A percentile compares a stretch with the other conserved stretches of the same genome.
Evolutionary conservation across 2,329 filamentous ascomycete species (phyloP).

Genomic region (Cercospora janseana): DNA sequence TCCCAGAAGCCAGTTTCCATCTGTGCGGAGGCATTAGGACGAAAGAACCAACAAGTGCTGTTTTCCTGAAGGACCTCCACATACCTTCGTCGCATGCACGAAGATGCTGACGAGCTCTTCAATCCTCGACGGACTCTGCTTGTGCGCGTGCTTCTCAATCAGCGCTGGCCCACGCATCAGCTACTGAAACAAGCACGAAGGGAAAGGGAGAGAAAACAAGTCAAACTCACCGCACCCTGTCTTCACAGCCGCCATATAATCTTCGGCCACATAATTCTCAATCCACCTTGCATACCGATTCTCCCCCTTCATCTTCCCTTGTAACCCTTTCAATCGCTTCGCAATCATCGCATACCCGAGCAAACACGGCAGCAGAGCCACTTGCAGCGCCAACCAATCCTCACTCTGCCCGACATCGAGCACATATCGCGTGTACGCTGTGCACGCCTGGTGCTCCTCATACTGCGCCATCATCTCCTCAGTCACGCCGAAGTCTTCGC

Average conservation of each 20-base stretch:
- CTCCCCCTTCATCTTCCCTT: slow-evolving; percentile 34
- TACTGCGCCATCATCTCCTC: slow-evolving; percentile 68
- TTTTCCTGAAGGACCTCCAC: slow-evolving; percentile 32
- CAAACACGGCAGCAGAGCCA: slow-evolving; percentile 81
- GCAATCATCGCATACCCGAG: slow-evolving; percentile 86
- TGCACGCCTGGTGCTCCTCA: slow-evolving; percentile 74
- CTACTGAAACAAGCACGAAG: slow-evolving; percentile 8
- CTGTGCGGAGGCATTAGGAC: slow-evolving; percentile 40
- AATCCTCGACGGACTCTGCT: slow-evolving; percentile 70
- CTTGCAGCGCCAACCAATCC: slow-evolving; percentile 82
- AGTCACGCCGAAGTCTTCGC: slow-evolving; percentile 73
- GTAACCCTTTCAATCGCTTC: slow-evolving; percentile 62
- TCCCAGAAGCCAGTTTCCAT: slow-evolving; percentile 76
- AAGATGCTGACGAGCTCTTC: slow-evolving; percentile 85
- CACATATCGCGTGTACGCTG: slow-evolving; percentile 76
- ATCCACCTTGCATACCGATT: slow-evolving; percentile 84
- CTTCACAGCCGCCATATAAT: slow-evolving; percentile 71
- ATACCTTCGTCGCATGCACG: slow-evolving; percentile 77
- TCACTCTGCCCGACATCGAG: slow-evolving; percentile 84
- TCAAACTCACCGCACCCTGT: slow-evolving; percentile 62
- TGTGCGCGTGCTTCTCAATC: slow-evolving; percentile 70
- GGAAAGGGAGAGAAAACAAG: not conserved
- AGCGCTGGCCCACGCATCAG: slow-evolving; percentile 53
- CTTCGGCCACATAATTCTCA: slow-evolving; percentile 77
- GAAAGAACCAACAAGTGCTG: not conserved